A percentile compares a stretch with the other conserved stretches of the same genome.
These are phyloP conservation scores for Blastocystis sp. DNA, from an alignment of 352 stramenopile species.

Conservation along the genomic window DNA sequence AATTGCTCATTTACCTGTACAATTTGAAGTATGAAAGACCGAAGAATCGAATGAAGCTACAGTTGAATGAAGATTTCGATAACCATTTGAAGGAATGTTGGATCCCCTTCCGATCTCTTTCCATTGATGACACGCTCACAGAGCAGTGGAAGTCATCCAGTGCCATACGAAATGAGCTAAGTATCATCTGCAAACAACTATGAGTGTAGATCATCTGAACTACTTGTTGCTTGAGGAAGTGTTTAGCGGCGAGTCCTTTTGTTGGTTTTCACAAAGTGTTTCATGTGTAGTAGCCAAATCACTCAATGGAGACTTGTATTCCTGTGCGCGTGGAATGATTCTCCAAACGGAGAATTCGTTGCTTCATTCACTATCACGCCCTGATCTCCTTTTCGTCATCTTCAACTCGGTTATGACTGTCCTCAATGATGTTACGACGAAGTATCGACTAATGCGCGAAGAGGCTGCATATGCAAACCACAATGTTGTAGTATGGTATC, in stretches of 20 bases:
- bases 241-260: neutral
- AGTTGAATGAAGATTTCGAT: neutral
- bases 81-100: neutral
- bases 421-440: neutral
- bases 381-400: neutral
- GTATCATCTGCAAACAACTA: neutral
- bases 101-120: neutral
- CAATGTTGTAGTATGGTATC: neutral
- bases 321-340: neutral
- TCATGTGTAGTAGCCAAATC: neutral
- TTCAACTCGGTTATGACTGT: neutral
- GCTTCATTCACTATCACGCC: neutral
- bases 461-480: slow-evolving; percentile 30
- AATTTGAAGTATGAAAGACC: slow-evolving; percentile 8
- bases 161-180: neutral
- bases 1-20: neutral
- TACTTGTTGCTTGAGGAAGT: neutral
- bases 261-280: neutral
- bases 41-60: neutral
- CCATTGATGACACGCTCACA: neutral
- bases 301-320: slow-evolving; percentile 24
- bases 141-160: neutral
- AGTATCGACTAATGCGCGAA: slow-evolving; percentile 40
- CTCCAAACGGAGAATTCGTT: neutral
- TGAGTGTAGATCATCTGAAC: slow-evolving; percentile 21